Percentiles rank a stretch among this genome's conserved stretches.
phyloP scores from a whole-genome alignment of 1,139 yeast genomes.

The Yamadazyma kanchanaburiensis region DNA sequence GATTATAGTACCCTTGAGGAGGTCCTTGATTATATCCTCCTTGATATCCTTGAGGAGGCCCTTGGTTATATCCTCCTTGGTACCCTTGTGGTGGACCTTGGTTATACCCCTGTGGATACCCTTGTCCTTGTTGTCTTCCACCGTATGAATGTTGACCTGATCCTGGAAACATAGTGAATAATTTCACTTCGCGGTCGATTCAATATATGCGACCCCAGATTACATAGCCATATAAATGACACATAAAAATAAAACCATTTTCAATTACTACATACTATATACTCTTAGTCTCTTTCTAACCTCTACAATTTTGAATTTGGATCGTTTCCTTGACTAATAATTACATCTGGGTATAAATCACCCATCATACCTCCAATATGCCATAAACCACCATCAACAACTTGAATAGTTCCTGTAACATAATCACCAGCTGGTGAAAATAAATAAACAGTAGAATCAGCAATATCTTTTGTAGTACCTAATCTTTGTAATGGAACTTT shows the following conservation, averaged over 20 bases:
- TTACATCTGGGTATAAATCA: constrained; percentile 32
- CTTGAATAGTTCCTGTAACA: constrained; percentile 71
- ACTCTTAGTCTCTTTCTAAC: no score
- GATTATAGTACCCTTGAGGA: constrained; percentile 14
- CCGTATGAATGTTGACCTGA: constrained; percentile 22
- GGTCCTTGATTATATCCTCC: constrained; percentile 6
- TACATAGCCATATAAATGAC: no score
- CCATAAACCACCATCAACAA: constrained; percentile 94
- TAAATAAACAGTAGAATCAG: constrained; percentile 80
- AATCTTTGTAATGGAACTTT: constrained; percentile 73
- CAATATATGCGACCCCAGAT: no score
- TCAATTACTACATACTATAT: no score
- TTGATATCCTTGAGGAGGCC: constrained; percentile 2
- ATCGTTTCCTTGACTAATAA: constrained; percentile 22
- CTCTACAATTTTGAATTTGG: constrained; percentile 10
- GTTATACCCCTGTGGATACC: constrained; percentile 1
- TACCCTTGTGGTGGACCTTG: constrained; percentile 2
- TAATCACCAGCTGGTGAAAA: constrained; percentile 80
- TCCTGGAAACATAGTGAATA: constrained; percentile 34
- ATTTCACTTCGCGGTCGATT: no score
- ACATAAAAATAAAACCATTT: no score
- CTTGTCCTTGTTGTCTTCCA: constrained; percentile 7
- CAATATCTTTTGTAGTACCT: constrained; percentile 78
- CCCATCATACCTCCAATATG: constrained; percentile 54
- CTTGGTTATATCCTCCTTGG: constrained; percentile 1